phyloP scores from a whole-genome alignment of 345 rosid genomes.

The Eucalyptus curtisii region DNA sequence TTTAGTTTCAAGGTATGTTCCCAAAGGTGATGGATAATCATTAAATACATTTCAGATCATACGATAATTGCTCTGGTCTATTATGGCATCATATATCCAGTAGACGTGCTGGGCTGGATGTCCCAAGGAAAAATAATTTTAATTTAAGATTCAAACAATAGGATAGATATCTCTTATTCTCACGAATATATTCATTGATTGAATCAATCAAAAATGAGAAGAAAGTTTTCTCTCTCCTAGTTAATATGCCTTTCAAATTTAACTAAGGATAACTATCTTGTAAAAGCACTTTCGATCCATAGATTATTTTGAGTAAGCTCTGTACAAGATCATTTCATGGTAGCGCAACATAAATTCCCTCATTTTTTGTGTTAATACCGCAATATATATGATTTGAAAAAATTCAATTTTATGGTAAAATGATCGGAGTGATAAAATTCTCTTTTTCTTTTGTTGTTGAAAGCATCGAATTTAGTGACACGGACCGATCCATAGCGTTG shows the following conservation, averaged over 20 bases:
- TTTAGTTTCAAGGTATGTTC: background rate
- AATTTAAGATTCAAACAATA: background rate
- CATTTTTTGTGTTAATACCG: too few species aligned
- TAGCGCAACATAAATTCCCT: background rate
- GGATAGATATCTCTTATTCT: background rate
- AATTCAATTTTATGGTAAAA: too few species aligned
- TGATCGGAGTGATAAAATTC: background rate
- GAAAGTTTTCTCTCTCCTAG: background rate
- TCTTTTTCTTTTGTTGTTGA: background rate
- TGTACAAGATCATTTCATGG: too few species aligned
- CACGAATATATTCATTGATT: background rate
- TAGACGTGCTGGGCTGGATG: background rate
- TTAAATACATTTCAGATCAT: background rate
- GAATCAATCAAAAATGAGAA: background rate
- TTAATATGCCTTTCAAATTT: background rate
- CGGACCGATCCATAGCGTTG: rapidly evolving
- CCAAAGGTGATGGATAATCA: background rate
- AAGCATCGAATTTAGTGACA: background rate
- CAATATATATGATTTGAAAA: too few species aligned
- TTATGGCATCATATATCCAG: background rate
- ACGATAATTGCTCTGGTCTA: background rate
- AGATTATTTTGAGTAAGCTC: background rate
- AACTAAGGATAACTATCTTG: background rate
- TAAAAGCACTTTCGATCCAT: background rate
- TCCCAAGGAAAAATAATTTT: background rate